These are phyloP conservation scores for Xenoacremonium recifei DNA, from an alignment of 2,329 filamentous ascomycete genomes.

Conservation along the genomic window DNA sequence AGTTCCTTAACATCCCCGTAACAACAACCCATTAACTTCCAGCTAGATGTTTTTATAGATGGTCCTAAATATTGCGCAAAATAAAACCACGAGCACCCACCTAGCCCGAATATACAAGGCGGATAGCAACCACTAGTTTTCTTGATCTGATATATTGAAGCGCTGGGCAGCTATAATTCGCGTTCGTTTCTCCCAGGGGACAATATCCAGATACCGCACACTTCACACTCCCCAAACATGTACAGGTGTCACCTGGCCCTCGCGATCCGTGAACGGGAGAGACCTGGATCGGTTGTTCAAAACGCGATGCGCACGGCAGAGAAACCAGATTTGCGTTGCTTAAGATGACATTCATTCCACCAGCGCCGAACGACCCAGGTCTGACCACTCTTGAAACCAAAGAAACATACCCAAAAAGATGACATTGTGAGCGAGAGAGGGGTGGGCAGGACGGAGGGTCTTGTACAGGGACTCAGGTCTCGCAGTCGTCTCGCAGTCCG, in stretches of 20 bases:
- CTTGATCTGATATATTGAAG: too few species aligned
- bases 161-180: too few species aligned
- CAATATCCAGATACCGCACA: too few species aligned
- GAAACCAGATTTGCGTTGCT: conserved; percentile 21
- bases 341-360: conserved; percentile 25
- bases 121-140: too few species aligned
- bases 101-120: too few species aligned
- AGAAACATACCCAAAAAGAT: conserved; percentile 31
- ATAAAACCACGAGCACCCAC: too few species aligned
- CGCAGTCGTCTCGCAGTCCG: too few species aligned
- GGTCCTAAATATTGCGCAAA: too few species aligned
- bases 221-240: not conserved
- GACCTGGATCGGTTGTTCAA: conserved; percentile 11
- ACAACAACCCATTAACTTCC: too few species aligned
- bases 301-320: conserved; percentile 9
- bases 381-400: conserved; percentile 30
- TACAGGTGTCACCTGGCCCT: not conserved
- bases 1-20: too few species aligned
- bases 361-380: conserved; percentile 32
- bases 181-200: too few species aligned
- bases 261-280: not conserved
- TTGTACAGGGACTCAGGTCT: not conserved
- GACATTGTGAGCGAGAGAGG: conserved; percentile 18
- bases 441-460: not conserved
- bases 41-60: too few species aligned